phyloP scores from a whole-genome alignment of 2,329 filamentous ascomycete genomes.

The Ceratocystiopsis brevicomis region DNA sequence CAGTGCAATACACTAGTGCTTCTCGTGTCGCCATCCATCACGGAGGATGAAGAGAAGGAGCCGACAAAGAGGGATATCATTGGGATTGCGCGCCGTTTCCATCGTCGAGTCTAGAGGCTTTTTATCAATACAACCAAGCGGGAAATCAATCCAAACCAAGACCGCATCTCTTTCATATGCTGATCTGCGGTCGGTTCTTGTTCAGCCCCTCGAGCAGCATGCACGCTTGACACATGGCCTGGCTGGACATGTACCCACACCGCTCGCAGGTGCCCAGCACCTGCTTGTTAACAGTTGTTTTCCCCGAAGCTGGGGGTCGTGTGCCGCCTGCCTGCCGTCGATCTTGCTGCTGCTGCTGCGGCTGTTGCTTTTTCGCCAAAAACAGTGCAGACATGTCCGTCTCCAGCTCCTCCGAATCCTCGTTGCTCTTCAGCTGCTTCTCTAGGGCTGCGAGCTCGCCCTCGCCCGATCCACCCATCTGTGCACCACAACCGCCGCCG shows the following conservation, averaged over 20 bases:
- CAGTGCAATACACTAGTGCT: neutral
- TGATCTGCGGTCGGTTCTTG: conserved; percentile 47
- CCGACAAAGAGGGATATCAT: no score
- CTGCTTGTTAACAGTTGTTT: conserved; percentile 32
- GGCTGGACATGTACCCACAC: conserved; percentile 92
- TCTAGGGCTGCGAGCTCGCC: conserved; percentile 75
- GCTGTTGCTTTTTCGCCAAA: conserved; percentile 16
- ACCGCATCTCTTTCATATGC: conserved; percentile 21
- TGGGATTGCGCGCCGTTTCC: no score
- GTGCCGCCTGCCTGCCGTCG: neutral
- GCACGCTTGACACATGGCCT: conserved; percentile 86
- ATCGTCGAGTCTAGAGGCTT: conserved; percentile 2
- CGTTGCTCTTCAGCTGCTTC: conserved; percentile 45
- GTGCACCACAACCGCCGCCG: conserved; percentile 53
- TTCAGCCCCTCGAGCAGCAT: conserved; percentile 78
- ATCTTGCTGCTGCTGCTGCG: conserved; percentile 9
- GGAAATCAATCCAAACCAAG: neutral
- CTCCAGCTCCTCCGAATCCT: conserved; percentile 41
- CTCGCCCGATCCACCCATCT: conserved; percentile 45
- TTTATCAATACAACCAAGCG: neutral
- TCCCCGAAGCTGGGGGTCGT: neutral
- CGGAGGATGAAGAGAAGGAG: neutral
- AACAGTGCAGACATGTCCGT: conserved; percentile 39
- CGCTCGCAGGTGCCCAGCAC: conserved; percentile 65
- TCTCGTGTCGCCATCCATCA: no score